Percentiles rank a stretch among this genome's conserved stretches.
phyloP scores from a whole-genome alignment of 140 eudicot genomes.

The Senecio squalidus region DNA sequence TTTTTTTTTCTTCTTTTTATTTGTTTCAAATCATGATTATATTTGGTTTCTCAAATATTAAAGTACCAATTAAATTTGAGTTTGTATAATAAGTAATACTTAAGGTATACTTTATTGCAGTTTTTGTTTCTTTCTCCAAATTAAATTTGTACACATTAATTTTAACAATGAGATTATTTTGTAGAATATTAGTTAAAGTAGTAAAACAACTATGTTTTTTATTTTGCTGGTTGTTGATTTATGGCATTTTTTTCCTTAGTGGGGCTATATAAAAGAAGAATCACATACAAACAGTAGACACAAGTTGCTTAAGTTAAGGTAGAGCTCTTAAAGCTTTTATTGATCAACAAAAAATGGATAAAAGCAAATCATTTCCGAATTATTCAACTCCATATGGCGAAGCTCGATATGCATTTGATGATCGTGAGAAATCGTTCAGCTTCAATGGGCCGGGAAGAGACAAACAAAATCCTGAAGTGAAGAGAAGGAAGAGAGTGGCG shows the following conservation, averaged over 20 bases:
- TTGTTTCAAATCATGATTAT: background rate
- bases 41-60: too few species aligned
- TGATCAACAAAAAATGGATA: conserved; percentile 56
- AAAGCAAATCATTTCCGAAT: too few species aligned
- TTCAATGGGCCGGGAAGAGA: conserved; percentile 89
- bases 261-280: too few species aligned
- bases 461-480: conserved; percentile 63
- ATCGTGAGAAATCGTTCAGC: conserved; percentile 68
- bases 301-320: too few species aligned
- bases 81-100: too few species aligned
- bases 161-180: too few species aligned
- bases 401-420: conserved; percentile 66
- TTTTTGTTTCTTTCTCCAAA: too few species aligned
- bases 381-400: conserved; percentile 59
- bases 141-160: conserved; percentile 4
- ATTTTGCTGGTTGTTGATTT: background rate
- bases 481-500: conserved; percentile 90
- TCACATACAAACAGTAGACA: conserved; percentile 2
- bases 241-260: conserved; percentile 3
- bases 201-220: too few species aligned
- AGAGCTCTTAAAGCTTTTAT: too few species aligned
- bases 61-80: background rate
- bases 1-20: too few species aligned
- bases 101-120: too few species aligned
- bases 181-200: background rate